phyloP scores from a whole-genome alignment of 768 basidiomycete species.

The Tricholoma sp. region DNA sequence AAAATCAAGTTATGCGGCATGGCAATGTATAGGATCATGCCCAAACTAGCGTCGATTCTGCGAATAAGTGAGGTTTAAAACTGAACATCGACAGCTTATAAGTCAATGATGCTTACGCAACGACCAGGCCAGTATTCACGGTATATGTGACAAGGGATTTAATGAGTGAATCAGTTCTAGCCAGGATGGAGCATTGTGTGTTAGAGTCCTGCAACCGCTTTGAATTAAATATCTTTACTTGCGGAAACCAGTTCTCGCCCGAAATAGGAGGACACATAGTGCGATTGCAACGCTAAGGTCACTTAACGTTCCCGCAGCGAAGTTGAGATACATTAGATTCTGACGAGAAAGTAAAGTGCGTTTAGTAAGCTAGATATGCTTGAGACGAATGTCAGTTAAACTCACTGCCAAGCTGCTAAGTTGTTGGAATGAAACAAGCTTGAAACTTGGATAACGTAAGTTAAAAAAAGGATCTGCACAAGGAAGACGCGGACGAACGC shows the following conservation, averaged over 20 bases:
- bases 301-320: slow-evolving; percentile 42
- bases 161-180: slow-evolving; percentile 48
- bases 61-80: background rate
- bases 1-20: slow-evolving; percentile 57
- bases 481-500: slow-evolving; percentile 30
- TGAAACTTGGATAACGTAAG: slow-evolving; percentile 28
- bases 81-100: background rate
- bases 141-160: slow-evolving; percentile 44
- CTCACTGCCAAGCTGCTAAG: slow-evolving; percentile 35
- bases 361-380: slow-evolving; percentile 3
- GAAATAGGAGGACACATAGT: slow-evolving; percentile 43
- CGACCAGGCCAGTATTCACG: slow-evolving; percentile 48
- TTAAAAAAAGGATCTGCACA: background rate
- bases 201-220: background rate
- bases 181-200: background rate
- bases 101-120: slow-evolving; percentile 28
- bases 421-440: slow-evolving; percentile 29
- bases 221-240: slow-evolving; percentile 24
- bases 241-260: slow-evolving; percentile 46
- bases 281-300: slow-evolving; percentile 48
- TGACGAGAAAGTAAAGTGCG: slow-evolving; percentile 13
- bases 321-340: slow-evolving; percentile 48
- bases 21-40: slow-evolving; percentile 39
- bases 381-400: background rate
- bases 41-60: slow-evolving; percentile 42